A percentile compares a stretch with the other conserved stretches of the same genome.
Evolutionary conservation across 2,329 filamentous ascomycete species (phyloP).

Genomic region (Metarhizium anisopliae): DNA sequence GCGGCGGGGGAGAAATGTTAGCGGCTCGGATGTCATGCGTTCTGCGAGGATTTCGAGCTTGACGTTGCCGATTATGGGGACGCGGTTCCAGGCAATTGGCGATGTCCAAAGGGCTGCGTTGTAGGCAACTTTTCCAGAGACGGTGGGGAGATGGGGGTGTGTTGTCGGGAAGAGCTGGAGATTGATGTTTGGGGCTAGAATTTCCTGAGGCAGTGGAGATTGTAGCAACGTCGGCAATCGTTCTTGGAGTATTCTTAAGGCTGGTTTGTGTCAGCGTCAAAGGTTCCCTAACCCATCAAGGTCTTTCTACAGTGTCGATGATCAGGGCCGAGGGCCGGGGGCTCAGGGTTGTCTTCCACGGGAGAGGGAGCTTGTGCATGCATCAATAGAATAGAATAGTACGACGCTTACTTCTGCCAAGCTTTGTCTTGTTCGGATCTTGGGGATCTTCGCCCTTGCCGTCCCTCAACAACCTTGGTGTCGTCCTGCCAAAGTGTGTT

Average conservation of each 20-base stretch:
- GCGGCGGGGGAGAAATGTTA: slow-evolving; percentile 36
- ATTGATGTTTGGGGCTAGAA: slow-evolving; percentile 66
- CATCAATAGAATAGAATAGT: too few species aligned
- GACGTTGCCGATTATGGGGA: slow-evolving; percentile 86
- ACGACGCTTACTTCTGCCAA: slow-evolving; percentile 47
- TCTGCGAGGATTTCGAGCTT: slow-evolving; percentile 81
- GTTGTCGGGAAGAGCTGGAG: slow-evolving; percentile 66
- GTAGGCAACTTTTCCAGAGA: slow-evolving; percentile 84
- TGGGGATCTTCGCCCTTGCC: slow-evolving; percentile 25
- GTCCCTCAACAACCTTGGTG: slow-evolving; percentile 17
- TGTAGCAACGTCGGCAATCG: slow-evolving; percentile 59
- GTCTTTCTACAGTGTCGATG: background rate
- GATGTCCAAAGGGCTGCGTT: slow-evolving; percentile 92
- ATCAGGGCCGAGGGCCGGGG: too few species aligned
- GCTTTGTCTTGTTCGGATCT: slow-evolving; percentile 52
- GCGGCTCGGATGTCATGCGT: slow-evolving; percentile 63
- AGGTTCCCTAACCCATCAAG: background rate
- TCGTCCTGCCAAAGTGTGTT: slow-evolving; percentile 24
- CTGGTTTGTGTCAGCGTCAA: slow-evolving; percentile 25
- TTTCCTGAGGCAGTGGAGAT: slow-evolving; percentile 60
- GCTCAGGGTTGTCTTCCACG: background rate
- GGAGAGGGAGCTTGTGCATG: too few species aligned
- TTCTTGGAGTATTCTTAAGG: slow-evolving; percentile 55
- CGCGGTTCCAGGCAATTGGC: slow-evolving; percentile 87
- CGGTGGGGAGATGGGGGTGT: slow-evolving; percentile 83